Base-by-base conservation (phyloP, 2,329 filamentous ascomycete species). In the Reticulascus tulasneorum region DNA sequence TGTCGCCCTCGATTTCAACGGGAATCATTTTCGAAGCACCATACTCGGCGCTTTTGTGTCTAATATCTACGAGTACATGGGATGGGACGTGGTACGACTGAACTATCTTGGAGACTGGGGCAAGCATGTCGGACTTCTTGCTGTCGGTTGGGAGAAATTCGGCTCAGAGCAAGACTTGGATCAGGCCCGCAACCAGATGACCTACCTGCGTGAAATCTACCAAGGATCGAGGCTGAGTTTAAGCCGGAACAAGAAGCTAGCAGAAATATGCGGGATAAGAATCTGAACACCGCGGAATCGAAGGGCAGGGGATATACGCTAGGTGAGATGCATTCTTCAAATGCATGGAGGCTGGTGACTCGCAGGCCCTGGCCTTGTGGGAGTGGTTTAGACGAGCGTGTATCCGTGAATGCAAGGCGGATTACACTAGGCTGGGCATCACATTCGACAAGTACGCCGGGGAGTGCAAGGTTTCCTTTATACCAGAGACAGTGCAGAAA, bases 71-170 rank as follows among this genome's bases (percentile, higher is more conserved):
- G 69, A 81, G 49, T 68, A 61, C 13, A 76, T 78, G 33, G 84
- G 83, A 15, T 88, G 82, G 79, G 76, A 87, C 23, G 82, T 86
- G 1, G 59, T 78, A 28, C 70, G 77, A 17, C 73, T 88, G 66
- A 88, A 88, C 61, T 89, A 88, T 52, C 69, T 88, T 1, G 84
- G 84, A 23, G 84, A 89, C 55, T 89, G 84, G 84, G 84, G 84
- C 17, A 85, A 84, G 59, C 82, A 85, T 52, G 84, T 74, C 30
- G 73, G 73, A 40, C 70, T 88, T 8, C 61, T 88, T 26, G 81
- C 80, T 7, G 68, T 84, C 21, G 84, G 81, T 0, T 89, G 79
- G 59, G 64, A 81, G 45, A 73, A 71, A 44, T 86, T 79, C 47
- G 84, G 84, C 3, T 75, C 68, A 29, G 80, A 87, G 49, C 75